phyloP scores from a whole-genome alignment of 2,329 filamentous ascomycete genomes.

The Neoscytalidium dimidiatum region DNA sequence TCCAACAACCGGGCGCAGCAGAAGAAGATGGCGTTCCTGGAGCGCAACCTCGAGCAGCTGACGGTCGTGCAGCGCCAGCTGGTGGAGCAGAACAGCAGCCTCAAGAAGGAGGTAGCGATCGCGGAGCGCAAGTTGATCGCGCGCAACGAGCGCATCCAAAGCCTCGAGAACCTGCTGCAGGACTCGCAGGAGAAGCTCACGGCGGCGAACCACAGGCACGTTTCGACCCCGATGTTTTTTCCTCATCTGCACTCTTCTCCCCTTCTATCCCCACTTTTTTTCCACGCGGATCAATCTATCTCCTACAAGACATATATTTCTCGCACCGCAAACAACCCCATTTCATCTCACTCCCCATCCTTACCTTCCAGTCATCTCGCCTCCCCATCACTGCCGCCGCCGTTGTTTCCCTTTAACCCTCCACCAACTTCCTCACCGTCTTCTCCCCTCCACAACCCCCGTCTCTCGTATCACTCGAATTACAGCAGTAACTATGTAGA shows the following conservation, averaged over 20 bases:
- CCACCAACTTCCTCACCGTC: slow-evolving; percentile 14
- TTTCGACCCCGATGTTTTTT: slow-evolving; percentile 20
- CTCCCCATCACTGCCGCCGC: slow-evolving; percentile 14
- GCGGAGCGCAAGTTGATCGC: slow-evolving; percentile 96
- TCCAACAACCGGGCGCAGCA: slow-evolving; percentile 98
- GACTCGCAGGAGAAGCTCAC: slow-evolving; percentile 99
- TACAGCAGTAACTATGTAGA: slow-evolving; percentile 16
- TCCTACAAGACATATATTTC: slow-evolving; percentile 19
- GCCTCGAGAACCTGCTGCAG: slow-evolving; percentile 85
- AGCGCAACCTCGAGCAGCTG: slow-evolving; percentile 95
- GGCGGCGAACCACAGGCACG: slow-evolving; percentile 93
- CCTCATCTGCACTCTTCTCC: slow-evolving; percentile 13
- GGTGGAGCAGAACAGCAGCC: slow-evolving; percentile 92
- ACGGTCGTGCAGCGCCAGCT: slow-evolving; percentile 97
- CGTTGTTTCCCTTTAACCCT: slow-evolving; percentile 16
- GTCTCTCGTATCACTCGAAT: slow-evolving; percentile 11
- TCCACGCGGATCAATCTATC: slow-evolving; percentile 17
- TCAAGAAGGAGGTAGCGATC: slow-evolving; percentile 99
- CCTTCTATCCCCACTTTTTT: slow-evolving; percentile 17
- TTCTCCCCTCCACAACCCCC: slow-evolving; percentile 6
- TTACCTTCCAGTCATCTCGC: slow-evolving; percentile 3
- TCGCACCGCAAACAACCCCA: slow-evolving; percentile 12
- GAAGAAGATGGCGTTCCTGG: slow-evolving; percentile 99
- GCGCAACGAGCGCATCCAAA: slow-evolving; percentile 94
- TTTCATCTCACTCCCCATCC: slow-evolving; percentile 16